Conservation (phyloP, 305 asterid genomes). For the Galium porrigens region DNA sequence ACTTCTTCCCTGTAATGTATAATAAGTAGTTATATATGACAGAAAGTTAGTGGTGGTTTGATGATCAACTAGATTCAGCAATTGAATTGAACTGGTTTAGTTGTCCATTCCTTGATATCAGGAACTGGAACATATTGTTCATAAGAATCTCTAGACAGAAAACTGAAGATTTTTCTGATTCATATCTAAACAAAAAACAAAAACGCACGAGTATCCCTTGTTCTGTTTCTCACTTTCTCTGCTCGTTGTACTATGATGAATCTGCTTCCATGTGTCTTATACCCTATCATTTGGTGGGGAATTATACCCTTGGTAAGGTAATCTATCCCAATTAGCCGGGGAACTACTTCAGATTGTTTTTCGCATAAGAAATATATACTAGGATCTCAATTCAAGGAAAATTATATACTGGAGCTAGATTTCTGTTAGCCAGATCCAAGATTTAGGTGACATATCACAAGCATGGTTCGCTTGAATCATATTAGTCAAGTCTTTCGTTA, state of each 20-base stretch:
- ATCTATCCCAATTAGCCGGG: not conserved
- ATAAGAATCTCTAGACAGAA: not conserved
- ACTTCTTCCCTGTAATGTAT: not conserved
- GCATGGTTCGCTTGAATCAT: not conserved
- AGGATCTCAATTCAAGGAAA: not conserved
- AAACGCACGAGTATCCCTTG: not conserved
- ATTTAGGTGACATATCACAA: not conserved
- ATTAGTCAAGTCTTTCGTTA: not conserved
- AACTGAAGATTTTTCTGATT: not conserved
- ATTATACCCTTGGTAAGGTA: not conserved
- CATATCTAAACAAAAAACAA: not conserved
- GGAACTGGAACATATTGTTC: not conserved
- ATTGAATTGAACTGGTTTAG: not conserved
- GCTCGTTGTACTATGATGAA: not conserved
- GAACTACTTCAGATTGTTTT: not conserved
- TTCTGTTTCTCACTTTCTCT: not conserved
- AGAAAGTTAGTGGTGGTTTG: not conserved
- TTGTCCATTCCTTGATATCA: not conserved
- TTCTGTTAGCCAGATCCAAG: not conserved
- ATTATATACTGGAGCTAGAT: not conserved
- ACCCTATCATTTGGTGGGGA: not conserved
- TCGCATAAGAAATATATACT: not conserved
- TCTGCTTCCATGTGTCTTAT: not conserved
- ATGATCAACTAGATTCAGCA: not conserved
- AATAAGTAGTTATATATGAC: not conserved